These are phyloP conservation scores for Eucalyptus urophylla DNA, from an alignment of 345 rosid genomes.

Conservation along the genomic window DNA sequence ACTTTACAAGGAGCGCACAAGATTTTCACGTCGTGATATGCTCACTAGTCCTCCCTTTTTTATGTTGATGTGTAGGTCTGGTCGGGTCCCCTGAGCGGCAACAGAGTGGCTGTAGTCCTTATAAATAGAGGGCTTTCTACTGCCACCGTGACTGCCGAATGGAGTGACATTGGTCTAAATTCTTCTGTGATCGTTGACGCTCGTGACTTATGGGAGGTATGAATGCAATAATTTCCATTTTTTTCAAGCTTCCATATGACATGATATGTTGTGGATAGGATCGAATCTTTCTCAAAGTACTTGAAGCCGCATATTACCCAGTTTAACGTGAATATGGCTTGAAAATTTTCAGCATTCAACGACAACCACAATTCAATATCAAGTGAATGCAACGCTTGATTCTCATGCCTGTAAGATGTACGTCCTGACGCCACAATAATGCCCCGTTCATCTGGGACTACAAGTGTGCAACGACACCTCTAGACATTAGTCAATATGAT, in stretches of 20 bases:
- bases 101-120: constrained; percentile 44
- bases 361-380: not conserved
- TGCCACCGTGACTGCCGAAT: constrained; percentile 38
- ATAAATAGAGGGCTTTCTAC: constrained; percentile 36
- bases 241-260: not conserved
- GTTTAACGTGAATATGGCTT: not conserved
- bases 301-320: not conserved
- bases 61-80: constrained; percentile 27
- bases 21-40: not conserved
- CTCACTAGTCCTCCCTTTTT: not conserved
- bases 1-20: not conserved
- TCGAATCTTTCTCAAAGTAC: not conserved
- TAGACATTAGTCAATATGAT: not conserved
- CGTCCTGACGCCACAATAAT: constrained; percentile 5
- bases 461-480: not conserved
- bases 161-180: constrained; percentile 62
- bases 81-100: constrained; percentile 59
- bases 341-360: not conserved
- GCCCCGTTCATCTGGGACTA: not conserved
- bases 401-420: constrained; percentile 32
- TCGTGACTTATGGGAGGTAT: constrained; percentile 80
- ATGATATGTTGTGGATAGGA: not conserved
- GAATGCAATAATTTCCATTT: not conserved
- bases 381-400: constrained; percentile 8
- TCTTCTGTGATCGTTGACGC: constrained; percentile 28